Base-by-base conservation (phyloP, 768 basidiomycete genomes). In the Russula abietina region DNA sequence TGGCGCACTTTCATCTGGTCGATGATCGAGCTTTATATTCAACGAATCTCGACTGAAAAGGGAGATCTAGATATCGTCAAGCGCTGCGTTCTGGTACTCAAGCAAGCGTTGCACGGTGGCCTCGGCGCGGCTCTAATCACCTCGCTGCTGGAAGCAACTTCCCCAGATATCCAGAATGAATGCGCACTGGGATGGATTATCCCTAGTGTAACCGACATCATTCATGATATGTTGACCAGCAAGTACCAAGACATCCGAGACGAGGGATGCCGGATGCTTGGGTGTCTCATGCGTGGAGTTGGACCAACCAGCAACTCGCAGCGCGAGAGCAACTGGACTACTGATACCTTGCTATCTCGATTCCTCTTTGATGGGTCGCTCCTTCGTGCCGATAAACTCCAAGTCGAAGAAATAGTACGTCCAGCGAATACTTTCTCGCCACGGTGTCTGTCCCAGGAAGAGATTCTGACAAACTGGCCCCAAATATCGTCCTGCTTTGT, bases 1-100 rank as follows among this genome's bases (percentile, higher is more conserved):
- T 64, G 63, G 63, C 58, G 58, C 24, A 64, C 63, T 10, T 64
- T 64, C 28, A 64, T 64, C 19, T 64, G 63, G 63, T 64, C 63
- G 26, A 64, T 64, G 63, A 50, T 17, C n/a, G 58, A 64, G n/a
- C 63, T 64, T 30, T 46, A 24, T 60, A 24, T 17, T 32, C 63
- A 56, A 45, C 63, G 41, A 43, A 43, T 24, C 8, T 53, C 41
- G n/a, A 45, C 33, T 30, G 14, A 54, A 10, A 26, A 28, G 11
- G 58, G 11, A 19, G 41, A 56, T 24, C 48, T 55, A 9, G 63
- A 60, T 17, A 24, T 51, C 17, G 30, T 60, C n/a, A 48, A 46
- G 48, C 63, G 63, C 26, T 55, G 58, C 41, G 54, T 64, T 17
- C 48, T 59, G 19, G 41, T 64, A 19, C 63, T 64, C 17, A 64